Percentiles rank a stretch among this genome's conserved stretches.
Evolutionary conservation across 2,329 filamentous ascomycete species (phyloP).

Genomic region (Cladosporium sp.): DNA sequence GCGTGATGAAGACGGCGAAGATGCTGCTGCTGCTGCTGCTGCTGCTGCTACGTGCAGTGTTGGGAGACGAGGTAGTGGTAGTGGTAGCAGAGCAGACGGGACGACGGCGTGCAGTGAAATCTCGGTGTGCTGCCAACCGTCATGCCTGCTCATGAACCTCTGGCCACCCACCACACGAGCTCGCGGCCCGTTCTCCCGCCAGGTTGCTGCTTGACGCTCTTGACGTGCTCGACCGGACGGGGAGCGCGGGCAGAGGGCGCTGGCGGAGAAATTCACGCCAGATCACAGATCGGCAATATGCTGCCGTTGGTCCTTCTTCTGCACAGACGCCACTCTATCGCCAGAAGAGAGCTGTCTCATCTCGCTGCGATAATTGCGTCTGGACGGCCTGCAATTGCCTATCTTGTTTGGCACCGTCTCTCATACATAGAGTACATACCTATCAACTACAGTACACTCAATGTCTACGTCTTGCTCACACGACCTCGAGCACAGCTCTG

Average conservation of each 20-base stretch:
- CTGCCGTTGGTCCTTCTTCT: background rate
- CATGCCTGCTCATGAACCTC: background rate
- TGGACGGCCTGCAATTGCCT: background rate
- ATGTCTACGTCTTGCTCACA: background rate
- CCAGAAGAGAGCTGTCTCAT: background rate
- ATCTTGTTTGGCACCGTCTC: background rate
- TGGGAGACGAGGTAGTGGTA: background rate
- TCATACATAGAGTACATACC: background rate
- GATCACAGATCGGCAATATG: background rate
- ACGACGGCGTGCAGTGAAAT: conserved; percentile 1
- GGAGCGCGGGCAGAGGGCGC: background rate
- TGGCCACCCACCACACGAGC: background rate
- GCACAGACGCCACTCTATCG: conserved; percentile 3
- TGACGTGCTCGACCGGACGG: conserved; percentile 8
- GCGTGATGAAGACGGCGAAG: background rate
- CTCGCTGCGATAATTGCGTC: background rate
- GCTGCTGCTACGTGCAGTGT: no score
- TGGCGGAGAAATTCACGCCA: conserved; percentile 2
- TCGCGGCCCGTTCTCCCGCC: conserved; percentile 1
- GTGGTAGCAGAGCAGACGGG: no score
- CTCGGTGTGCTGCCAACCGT: conserved; percentile 10
- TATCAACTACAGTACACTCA: background rate
- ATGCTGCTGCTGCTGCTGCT: background rate
- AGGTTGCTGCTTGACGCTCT: conserved; percentile 6
- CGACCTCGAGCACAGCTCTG: background rate